Evolutionary conservation across 225 moss, liverwort and hornwort genomes (phyloP), one percentile per base, ranked within the genome.

Genomic region (Polytrichum formosum): DNA sequence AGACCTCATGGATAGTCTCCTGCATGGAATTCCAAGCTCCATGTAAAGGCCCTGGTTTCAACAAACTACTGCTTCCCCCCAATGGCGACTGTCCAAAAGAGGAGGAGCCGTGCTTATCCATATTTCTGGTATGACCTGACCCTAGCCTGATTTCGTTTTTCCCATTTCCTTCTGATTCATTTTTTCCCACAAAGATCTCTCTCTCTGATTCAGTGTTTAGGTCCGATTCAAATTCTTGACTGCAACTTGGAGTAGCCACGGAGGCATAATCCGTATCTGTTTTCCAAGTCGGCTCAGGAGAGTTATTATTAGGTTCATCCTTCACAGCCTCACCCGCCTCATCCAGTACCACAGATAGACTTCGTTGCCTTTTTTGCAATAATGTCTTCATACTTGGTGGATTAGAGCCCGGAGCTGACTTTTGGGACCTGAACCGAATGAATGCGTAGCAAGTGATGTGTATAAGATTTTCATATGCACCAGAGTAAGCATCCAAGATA

Each of bases 21-120:
- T 81, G 85, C 81, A 89, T 78, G 63, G 66, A 74, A 70, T 85
- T 83, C 89, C 89, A 89, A 72, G 89, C 85, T 66, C 81, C 89
- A 75, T 89, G 89, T 67, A 83, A 78, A 33, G 83, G 81, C 1
- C 89, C 83, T 68, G 80, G 75, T 20, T 6, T 59, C 33, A 78
- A 68, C 54, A 74, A 68, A 20, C 63, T 74, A 30, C 54, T 37
- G 1, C 33, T 33, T 37, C 37, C 13, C 35, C 56, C 65, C 56
- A 59, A n/a, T 59, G 58, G 58, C n/a, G 23, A 59, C 58, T 20
- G 58, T 1, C n/a, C 58, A 6, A 21, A 5, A 30, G 28, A 60
- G 58, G n/a, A n/a, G n/a, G 58, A 59, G 28, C 29, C 22, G 28
- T 68, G 54, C 10, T 10, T 37, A 37, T 37, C 37, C 37, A 37